Percentiles rank a stretch among this genome's conserved stretches.
Evolutionary conservation across 306 rosid genomes (phyloP).

Genomic region (Quercus cerris): DNA sequence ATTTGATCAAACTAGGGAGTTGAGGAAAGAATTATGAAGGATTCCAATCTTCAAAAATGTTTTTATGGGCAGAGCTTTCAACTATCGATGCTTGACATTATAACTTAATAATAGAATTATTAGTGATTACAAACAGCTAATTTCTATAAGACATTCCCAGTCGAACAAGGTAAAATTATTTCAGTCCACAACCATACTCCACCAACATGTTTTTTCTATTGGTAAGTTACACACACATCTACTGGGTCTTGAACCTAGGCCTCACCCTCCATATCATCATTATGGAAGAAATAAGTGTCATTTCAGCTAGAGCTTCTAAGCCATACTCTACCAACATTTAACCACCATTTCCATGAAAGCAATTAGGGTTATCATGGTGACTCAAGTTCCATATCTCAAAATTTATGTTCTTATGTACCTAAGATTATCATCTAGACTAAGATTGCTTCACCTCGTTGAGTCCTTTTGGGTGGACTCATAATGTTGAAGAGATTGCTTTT

Average conservation of each 20-base stretch:
- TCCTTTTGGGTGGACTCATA: too few relatives aligned
- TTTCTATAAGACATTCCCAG: neutral
- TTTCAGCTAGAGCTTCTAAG: too few relatives aligned
- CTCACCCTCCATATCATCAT: too few relatives aligned
- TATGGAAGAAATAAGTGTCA: too few relatives aligned
- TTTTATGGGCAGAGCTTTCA: neutral
- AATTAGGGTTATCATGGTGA: neutral
- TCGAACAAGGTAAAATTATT: conserved; percentile 1
- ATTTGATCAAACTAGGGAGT: neutral
- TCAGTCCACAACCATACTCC: neutral
- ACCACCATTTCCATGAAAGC: neutral
- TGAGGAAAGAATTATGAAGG: conserved; percentile 11
- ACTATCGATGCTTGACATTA: conserved; percentile 3
- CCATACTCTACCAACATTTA: too few relatives aligned
- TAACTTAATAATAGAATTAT: neutral
- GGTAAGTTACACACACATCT: too few relatives aligned
- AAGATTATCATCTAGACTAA: too few relatives aligned
- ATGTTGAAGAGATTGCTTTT: too few relatives aligned
- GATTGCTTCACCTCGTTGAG: too few relatives aligned
- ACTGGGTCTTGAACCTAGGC: too few relatives aligned
- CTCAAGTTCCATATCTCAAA: neutral
- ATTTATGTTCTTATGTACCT: neutral
- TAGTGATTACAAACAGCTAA: conserved; percentile 9
- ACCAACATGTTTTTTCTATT: neutral
- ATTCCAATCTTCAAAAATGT: neutral